Evolutionary conservation across 345 rosid species (phyloP).

Genomic region (Iberis pinnata): DNA sequence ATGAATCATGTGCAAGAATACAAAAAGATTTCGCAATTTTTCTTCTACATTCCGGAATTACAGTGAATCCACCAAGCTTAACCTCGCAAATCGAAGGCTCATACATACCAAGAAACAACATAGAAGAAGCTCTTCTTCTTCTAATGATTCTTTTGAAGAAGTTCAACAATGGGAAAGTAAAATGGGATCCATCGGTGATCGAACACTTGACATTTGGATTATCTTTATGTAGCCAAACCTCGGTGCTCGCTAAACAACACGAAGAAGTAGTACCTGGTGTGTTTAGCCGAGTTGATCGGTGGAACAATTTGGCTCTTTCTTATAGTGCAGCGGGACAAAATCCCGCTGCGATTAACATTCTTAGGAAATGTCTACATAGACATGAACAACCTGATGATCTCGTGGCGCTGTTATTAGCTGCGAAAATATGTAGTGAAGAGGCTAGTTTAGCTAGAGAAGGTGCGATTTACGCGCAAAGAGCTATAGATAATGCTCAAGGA

Average conservation of each 20-base stretch:
- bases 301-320: slow-evolving; percentile 83
- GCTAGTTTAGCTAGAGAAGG: slow-evolving; percentile 78
- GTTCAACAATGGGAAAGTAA: slow-evolving; percentile 47
- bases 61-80: slow-evolving; percentile 74
- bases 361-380: slow-evolving; percentile 76
- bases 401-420: slow-evolving; percentile 62
- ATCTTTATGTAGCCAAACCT: slow-evolving; percentile 67
- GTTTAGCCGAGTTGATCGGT: slow-evolving; percentile 66
- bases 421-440: slow-evolving; percentile 80
- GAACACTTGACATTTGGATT: slow-evolving; percentile 80
- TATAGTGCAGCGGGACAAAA: slow-evolving; percentile 56
- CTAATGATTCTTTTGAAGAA: slow-evolving; percentile 73
- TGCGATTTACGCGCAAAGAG: slow-evolving; percentile 59
- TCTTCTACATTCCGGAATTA: slow-evolving; percentile 78
- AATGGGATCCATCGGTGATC: slow-evolving; percentile 77
- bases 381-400: slow-evolving; percentile 70
- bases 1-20: slow-evolving; percentile 68
- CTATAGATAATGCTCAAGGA: slow-evolving; percentile 50
- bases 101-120: slow-evolving; percentile 69
- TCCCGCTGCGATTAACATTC: slow-evolving; percentile 53
- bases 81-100: slow-evolving; percentile 71
- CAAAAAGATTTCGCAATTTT: slow-evolving; percentile 82
- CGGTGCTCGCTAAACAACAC: slow-evolving; percentile 61
- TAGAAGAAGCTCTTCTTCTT: slow-evolving; percentile 90
- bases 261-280: slow-evolving; percentile 85